Evolutionary conservation across 768 basidiomycete genomes (phyloP).

Genomic region (Leucosporidium yakuticum): DNA sequence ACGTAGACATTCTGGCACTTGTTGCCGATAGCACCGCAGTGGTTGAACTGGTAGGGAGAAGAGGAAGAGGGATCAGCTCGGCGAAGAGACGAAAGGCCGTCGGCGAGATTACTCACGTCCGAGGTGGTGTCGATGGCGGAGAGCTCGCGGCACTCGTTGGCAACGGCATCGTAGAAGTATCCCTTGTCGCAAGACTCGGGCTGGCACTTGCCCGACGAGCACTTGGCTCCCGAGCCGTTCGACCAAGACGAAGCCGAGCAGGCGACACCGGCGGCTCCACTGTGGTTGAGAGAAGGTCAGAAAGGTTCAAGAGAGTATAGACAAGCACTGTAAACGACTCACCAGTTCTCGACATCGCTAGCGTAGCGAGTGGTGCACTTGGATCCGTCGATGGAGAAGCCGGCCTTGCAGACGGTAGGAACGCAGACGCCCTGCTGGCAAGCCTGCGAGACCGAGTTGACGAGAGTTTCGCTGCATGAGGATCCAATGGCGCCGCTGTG

Average conservation of each 20-base stretch:
- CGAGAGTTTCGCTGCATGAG: too few relatives aligned
- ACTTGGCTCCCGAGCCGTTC: constrained; percentile 6
- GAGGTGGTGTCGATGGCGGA: constrained; percentile 4
- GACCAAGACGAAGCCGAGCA: constrained; percentile 1
- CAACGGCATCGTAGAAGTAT: neutral
- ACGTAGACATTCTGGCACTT: constrained; percentile 23
- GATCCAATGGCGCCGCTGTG: neutral
- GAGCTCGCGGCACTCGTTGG: constrained; percentile 7
- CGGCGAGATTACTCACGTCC: constrained; percentile 7
- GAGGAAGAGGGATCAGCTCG: too few relatives aligned
- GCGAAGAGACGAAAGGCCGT: neutral
- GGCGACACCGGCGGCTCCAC: constrained; percentile 11
- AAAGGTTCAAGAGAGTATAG: neutral
- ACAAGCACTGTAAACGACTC: neutral
- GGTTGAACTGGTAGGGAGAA: neutral
- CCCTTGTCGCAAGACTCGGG: constrained; percentile 5
- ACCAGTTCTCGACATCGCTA: constrained; percentile 24
- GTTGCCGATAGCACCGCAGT: constrained; percentile 17
- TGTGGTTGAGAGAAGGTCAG: neutral
- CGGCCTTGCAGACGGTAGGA: neutral
- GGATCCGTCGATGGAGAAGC: neutral
- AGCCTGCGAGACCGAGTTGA: too few relatives aligned
- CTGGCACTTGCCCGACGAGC: constrained; percentile 12
- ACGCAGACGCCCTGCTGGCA: neutral
- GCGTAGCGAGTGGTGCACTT: neutral